phyloP scores from a whole-genome alignment of 164 flowering plant genomes.

The Sextonia rubra region DNA sequence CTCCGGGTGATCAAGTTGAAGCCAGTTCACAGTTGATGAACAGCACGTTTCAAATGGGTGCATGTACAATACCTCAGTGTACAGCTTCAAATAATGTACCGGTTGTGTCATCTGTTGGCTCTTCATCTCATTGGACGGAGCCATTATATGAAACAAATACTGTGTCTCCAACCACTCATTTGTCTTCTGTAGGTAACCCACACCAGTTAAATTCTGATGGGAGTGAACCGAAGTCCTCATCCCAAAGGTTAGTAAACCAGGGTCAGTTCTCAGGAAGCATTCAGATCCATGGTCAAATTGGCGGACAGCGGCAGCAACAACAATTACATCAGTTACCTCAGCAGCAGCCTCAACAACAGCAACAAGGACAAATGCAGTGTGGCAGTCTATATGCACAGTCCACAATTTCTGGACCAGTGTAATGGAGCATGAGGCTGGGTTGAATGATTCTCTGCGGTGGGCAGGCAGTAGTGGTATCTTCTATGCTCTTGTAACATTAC shows the following conservation, averaged over 20 bases:
- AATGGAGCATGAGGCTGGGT: conserved; percentile 18
- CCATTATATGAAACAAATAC: conserved; percentile 33
- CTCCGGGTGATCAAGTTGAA: conserved; percentile 33
- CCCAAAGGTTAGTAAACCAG: conserved; percentile 33
- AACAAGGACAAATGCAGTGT: conserved; percentile 26
- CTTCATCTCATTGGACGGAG: conserved; percentile 43
- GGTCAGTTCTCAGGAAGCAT: conserved; percentile 46
- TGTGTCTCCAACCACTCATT: conserved; percentile 27
- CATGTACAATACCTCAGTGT: conserved; percentile 25
- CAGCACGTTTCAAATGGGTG: conserved; percentile 24
- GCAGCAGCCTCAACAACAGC: conserved; percentile 14
- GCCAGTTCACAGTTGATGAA: conserved; percentile 29
- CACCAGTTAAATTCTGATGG: conserved; percentile 18
- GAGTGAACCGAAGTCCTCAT: conserved; percentile 31
- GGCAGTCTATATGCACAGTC: conserved; percentile 40
- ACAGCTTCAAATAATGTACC: conserved; percentile 34
- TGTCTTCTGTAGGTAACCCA: conserved; percentile 30
- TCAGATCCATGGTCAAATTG: conserved; percentile 31
- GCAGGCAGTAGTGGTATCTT: conserved; percentile 20
- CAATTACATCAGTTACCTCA: conserved; percentile 18
- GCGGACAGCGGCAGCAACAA: conserved; percentile 36
- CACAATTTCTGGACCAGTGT: conserved; percentile 44
- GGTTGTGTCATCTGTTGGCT: conserved; percentile 29
- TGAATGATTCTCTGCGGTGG: conserved; percentile 18
- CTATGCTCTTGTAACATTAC: conserved; percentile 36